Evolutionary conservation across 176 grass and related monocot genomes (phyloP), one percentile per base, ranked within the genome.

Genomic region (Oryza glumipatula): DNA sequence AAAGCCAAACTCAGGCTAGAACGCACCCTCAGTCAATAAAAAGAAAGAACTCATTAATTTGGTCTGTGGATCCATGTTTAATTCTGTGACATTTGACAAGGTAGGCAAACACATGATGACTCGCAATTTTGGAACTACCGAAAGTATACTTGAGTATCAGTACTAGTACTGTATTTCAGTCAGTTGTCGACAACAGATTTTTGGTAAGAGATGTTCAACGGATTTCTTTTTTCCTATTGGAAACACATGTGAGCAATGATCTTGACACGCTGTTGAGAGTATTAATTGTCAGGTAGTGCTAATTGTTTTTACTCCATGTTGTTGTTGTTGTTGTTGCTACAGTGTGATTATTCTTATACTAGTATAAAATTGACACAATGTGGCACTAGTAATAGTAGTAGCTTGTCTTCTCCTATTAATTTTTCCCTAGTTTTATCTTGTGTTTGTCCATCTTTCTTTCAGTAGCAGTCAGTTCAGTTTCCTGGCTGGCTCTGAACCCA

Each of bases 381-480:
- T 21, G 3, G 11, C 4, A 48, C 10, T 11, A 12, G 11, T 48
- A 13, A 9, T 13, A 58, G 7, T 8, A 51, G 32, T 44, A 5
- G 68, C 49, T 70, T 82, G 85, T 76, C 48, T 28, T 35, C 64
- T 81, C 61, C 47, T n/a, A n/a, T 11, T 75, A 67, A 58, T 68
- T 32, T 26, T 72, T 11, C 12, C 8, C 7, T 16, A 2, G 48
- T 67, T 67, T 72, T 52, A 78, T 24, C 58, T 28, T 67, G 5
- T 5, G 23, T 69, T 82, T 77, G 67, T 54, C 73, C 74, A 49
- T 51, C 4, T 23, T 43, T 51, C 5, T 17, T 44, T 23, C 3
- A 21, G 44, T 13, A 52, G 35, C 26, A 70, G 46, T 0, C 26
- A 70, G 45, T 0, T 0, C 44, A 11, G 9, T 67, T 67, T 67